Evolutionary conservation across 2,329 filamentous ascomycete genomes (phyloP).

Genomic region (Chaetomium globosum): DNA sequence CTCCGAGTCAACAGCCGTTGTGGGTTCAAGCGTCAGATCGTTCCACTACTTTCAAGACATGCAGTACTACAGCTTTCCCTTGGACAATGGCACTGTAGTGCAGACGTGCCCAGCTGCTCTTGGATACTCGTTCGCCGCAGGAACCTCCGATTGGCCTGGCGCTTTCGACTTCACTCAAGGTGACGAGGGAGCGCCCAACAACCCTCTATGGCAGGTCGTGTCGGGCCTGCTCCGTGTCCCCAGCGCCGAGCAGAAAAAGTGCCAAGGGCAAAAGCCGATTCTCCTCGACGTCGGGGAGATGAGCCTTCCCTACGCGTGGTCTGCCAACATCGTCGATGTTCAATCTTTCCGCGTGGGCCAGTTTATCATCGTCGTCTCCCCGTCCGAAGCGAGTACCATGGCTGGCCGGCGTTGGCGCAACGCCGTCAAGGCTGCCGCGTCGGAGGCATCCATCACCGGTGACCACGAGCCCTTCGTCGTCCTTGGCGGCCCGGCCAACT

Average conservation of each 20-base stretch:
- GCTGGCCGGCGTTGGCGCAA: constrained; percentile 81
- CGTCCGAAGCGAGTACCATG: constrained; percentile 91
- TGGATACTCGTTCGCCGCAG: constrained; percentile 86
- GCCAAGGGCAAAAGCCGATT: constrained; percentile 80
- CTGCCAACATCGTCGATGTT: constrained; percentile 85
- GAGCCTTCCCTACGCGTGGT: constrained; percentile 76
- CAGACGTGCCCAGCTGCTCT: constrained; percentile 81
- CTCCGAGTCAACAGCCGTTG: constrained; percentile 52
- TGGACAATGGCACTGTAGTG: constrained; percentile 70
- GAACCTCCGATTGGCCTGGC: constrained; percentile 86
- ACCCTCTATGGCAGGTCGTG: constrained; percentile 77
- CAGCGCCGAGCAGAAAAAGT: constrained; percentile 67
- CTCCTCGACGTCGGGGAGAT: constrained; percentile 84
- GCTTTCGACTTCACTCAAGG: constrained; percentile 89
- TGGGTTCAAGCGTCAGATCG: constrained; percentile 69
- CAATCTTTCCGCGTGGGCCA: constrained; percentile 83
- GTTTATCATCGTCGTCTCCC: constrained; percentile 79
- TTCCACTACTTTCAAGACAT: constrained; percentile 84
- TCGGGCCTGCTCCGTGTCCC: constrained; percentile 71
- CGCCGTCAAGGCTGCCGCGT: constrained; percentile 61
- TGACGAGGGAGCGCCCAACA: constrained; percentile 70
- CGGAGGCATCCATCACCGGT: constrained; percentile 44
- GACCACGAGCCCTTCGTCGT: constrained; percentile 67
- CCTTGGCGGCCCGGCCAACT: constrained; percentile 84
- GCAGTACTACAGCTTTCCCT: constrained; percentile 69